These are phyloP conservation scores for Mycoemilia scoparia DNA, from an alignment of 192 early-diverging fungal species.

Conservation along the genomic window DNA sequence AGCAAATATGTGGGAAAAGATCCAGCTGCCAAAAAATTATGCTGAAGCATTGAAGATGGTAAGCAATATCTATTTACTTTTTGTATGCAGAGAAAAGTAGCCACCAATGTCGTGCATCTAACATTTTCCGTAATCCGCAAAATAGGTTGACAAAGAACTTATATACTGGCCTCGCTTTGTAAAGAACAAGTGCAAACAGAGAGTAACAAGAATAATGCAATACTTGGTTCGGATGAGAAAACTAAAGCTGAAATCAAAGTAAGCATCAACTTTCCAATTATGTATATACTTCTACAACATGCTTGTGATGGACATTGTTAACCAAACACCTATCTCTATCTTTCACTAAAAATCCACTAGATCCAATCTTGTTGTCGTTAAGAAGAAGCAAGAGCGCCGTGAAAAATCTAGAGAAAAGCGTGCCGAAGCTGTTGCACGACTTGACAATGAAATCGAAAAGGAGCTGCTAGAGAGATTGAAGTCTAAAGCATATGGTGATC, in stretches of 20 bases:
- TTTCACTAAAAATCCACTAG: background rate
- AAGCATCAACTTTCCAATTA: background rate
- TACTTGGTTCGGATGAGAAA: slow-evolving; percentile 88
- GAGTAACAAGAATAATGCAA: slow-evolving; percentile 90
- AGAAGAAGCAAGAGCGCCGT: slow-evolving; percentile 85
- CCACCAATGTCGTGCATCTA: background rate
- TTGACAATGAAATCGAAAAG: slow-evolving; percentile 87
- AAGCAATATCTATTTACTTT: too few species aligned
- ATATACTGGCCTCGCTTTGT: slow-evolving; percentile 81
- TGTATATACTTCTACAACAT: background rate
- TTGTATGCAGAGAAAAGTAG: background rate
- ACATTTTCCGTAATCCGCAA: too few species aligned
- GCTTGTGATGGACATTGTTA: background rate
- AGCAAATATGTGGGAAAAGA: slow-evolving; percentile 79
- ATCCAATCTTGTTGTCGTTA: slow-evolving; percentile 69
- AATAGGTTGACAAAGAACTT: slow-evolving; percentile 83
- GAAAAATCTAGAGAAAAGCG: slow-evolving; percentile 70
- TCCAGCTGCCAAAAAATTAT: slow-evolving; percentile 81
- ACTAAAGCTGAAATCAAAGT: slow-evolving; percentile 60
- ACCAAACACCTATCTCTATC: background rate
- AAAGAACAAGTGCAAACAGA: slow-evolving; percentile 91
- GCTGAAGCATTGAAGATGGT: slow-evolving; percentile 60
- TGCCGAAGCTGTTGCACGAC: slow-evolving; percentile 77
- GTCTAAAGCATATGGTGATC: slow-evolving; percentile 90
- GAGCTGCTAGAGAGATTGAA: slow-evolving; percentile 82